Conservation (phyloP, 495 filamentous ascomycete genomes). For the Chaetomium fimeti region DNA sequence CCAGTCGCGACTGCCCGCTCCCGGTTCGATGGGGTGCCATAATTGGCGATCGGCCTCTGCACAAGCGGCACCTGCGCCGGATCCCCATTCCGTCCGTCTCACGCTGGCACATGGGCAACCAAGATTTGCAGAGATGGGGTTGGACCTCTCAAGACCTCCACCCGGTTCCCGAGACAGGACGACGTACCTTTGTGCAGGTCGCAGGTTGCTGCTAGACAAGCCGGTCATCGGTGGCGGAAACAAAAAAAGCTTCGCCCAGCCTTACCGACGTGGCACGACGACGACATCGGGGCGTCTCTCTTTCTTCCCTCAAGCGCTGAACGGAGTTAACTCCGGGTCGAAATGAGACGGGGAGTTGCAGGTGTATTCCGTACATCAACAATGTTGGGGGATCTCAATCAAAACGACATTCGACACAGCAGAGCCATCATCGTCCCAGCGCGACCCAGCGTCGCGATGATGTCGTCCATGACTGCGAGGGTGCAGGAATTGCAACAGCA, state of each 20-base stretch:
- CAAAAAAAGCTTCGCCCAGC: neutral
- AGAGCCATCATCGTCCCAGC: neutral
- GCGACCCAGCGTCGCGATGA: neutral
- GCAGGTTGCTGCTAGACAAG: neutral
- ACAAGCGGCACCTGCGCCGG: slow-evolving; percentile 19
- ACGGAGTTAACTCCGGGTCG: neutral
- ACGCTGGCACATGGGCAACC: slow-evolving; percentile 34
- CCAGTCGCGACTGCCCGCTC: neutral
- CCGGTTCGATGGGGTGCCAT: neutral
- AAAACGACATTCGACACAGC: neutral
- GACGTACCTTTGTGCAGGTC: slow-evolving; percentile 8
- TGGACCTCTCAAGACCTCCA: slow-evolving; percentile 16
- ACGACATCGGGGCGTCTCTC: no score
- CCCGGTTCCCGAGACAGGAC: slow-evolving; percentile 17
- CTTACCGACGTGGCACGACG: neutral
- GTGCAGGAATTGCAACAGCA: slow-evolving; percentile 1
- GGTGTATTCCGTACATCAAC: no score
- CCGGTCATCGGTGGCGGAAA: neutral
- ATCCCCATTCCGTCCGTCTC: slow-evolving; percentile 24
- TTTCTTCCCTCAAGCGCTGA: neutral
- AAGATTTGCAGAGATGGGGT: slow-evolving; percentile 35
- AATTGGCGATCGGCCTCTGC: slow-evolving; percentile 16
- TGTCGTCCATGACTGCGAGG: neutral
- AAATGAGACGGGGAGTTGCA: neutral
- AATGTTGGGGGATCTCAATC: neutral